Conservation (phyloP, 441 rosid species). For the Flueggea neowawraea region DNA sequence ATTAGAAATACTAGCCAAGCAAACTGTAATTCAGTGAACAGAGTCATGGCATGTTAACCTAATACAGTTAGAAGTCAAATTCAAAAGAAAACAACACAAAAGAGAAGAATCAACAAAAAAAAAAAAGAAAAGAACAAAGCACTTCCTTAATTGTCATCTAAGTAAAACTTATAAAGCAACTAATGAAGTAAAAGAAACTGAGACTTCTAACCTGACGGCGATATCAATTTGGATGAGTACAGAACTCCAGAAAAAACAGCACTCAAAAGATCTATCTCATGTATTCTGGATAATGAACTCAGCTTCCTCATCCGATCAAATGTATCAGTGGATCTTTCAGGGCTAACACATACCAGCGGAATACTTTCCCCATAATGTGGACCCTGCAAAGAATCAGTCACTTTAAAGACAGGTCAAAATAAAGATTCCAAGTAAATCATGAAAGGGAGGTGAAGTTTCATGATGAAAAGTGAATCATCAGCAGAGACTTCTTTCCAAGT, state of each 20-base stretch:
- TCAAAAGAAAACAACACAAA: too few species aligned
- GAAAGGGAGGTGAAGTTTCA: background rate
- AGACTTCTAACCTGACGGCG: constrained; percentile 53
- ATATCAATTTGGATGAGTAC: constrained; percentile 48
- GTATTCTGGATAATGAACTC: constrained; percentile 52
- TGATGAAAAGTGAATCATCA: too few species aligned
- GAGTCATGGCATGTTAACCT: too few species aligned
- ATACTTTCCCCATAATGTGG: constrained; percentile 42
- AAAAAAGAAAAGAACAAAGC: too few species aligned
- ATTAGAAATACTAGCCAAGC: too few species aligned
- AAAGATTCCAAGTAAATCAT: background rate
- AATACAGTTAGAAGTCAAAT: too few species aligned
- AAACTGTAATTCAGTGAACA: too few species aligned
- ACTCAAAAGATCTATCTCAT: constrained; percentile 64
- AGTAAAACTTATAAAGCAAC: too few species aligned
- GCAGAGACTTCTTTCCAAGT: too few species aligned
- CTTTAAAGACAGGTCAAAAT: constrained; percentile 8
- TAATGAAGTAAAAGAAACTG: background rate
- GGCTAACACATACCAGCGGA: constrained; percentile 50
- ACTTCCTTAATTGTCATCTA: too few species aligned
- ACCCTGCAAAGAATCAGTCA: constrained; percentile 38
- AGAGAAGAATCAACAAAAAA: too few species aligned
- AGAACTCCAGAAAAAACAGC: constrained; percentile 74
- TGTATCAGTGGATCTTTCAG: constrained; percentile 51
- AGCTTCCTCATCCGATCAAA: constrained; percentile 45